Conservation (phyloP, 768 basidiomycete genomes). For the Serendipita sp. region DNA sequence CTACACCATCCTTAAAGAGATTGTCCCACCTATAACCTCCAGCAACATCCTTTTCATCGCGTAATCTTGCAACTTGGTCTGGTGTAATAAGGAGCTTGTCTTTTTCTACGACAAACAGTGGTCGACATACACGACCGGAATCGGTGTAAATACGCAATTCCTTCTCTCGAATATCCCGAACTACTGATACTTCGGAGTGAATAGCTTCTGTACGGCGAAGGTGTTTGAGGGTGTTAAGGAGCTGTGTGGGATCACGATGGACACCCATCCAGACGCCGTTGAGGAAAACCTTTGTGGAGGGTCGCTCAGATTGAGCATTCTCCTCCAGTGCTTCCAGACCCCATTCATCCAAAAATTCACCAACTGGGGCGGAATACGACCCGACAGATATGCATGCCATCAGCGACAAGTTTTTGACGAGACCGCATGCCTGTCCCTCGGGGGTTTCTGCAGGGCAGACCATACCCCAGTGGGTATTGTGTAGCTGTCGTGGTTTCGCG, state of each 20-base stretch:
- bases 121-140: slow-evolving; percentile 90
- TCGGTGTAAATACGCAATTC: slow-evolving; percentile 92
- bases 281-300: slow-evolving; percentile 92
- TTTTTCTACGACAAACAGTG: slow-evolving; percentile 90
- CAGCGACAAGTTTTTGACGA: slow-evolving; percentile 94
- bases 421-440: slow-evolving; percentile 97
- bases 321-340: slow-evolving; percentile 90
- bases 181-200: slow-evolving; percentile 89
- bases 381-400: slow-evolving; percentile 98
- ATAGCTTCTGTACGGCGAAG: slow-evolving; percentile 89
- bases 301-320: slow-evolving; percentile 68
- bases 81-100: slow-evolving; percentile 72
- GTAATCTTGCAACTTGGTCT: slow-evolving; percentile 64
- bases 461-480: slow-evolving; percentile 99
- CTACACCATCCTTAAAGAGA: slow-evolving; percentile 69
- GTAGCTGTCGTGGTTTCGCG: slow-evolving; percentile 95
- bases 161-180: slow-evolving; percentile 91
- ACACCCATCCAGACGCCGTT: slow-evolving; percentile 99
- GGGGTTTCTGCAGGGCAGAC: slow-evolving; percentile 99
- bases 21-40: slow-evolving; percentile 59
- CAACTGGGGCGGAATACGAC: slow-evolving; percentile 85
- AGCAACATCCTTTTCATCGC: slow-evolving; percentile 32
- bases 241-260: slow-evolving; percentile 82
- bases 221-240: slow-evolving; percentile 86
- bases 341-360: slow-evolving; percentile 98